phyloP scores from a whole-genome alignment of 106 monocot genomes.

The Acorus calamus region DNA sequence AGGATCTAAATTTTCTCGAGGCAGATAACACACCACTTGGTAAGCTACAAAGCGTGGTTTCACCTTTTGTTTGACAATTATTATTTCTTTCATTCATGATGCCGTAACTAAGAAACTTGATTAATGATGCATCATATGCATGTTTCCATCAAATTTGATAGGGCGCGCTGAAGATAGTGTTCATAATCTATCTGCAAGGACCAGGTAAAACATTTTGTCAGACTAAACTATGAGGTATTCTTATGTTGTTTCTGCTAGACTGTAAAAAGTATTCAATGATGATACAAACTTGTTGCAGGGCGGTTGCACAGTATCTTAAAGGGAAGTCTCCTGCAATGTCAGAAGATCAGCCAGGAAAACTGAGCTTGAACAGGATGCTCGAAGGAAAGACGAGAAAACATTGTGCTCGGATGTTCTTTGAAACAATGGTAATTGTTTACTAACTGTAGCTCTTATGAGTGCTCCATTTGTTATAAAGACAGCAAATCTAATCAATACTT shows the following conservation, averaged over 20 bases:
- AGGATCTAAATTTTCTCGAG: constrained; percentile 60
- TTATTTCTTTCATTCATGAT: background rate
- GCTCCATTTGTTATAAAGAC: background rate
- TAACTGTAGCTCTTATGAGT: background rate
- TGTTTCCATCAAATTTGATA: background rate
- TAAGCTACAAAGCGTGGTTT: constrained; percentile 5
- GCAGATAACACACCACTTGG: constrained; percentile 32
- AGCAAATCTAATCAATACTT: background rate
- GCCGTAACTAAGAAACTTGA: no score
- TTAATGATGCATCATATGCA: no score
- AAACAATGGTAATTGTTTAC: constrained; percentile 44
- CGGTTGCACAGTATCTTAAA: constrained; percentile 56
- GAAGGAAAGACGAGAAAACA: constrained; percentile 55
- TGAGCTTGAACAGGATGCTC: constrained; percentile 59
- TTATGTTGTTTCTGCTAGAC: background rate
- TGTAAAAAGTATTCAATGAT: background rate
- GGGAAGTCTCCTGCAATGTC: constrained; percentile 23
- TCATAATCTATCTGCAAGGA: constrained; percentile 45
- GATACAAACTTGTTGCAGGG: constrained; percentile 27
- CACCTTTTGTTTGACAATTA: background rate
- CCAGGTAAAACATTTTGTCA: constrained; percentile 28
- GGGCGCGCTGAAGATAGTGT: constrained; percentile 19
- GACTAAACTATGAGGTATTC: background rate
- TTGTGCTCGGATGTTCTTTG: constrained; percentile 79
- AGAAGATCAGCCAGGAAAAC: constrained; percentile 18